Evolutionary conservation across 768 basidiomycete species (phyloP).

Genomic region (Agaricus subrufescens): DNA sequence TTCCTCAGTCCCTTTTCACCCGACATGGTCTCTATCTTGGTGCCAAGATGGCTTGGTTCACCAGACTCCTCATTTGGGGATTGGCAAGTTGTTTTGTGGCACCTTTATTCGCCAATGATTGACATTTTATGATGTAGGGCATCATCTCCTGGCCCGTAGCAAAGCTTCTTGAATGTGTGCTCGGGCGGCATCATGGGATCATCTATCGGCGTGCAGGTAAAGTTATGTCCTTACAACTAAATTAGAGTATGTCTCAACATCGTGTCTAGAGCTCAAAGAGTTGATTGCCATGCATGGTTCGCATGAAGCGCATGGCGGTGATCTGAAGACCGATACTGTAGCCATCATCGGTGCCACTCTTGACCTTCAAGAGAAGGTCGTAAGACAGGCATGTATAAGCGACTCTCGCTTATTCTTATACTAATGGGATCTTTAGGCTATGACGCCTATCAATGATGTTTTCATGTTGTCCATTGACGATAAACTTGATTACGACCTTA

Average conservation of each 20-base stretch:
- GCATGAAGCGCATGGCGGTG: constrained; percentile 71
- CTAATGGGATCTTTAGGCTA: constrained; percentile 42
- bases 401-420: neutral
- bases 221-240: neutral
- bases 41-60: constrained; percentile 77
- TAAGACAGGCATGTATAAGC: constrained; percentile 46
- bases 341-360: constrained; percentile 87
- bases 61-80: constrained; percentile 61
- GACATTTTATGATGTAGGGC: constrained; percentile 36
- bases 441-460: constrained; percentile 75
- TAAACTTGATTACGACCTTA: constrained; percentile 72
- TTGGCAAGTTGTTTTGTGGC: constrained; percentile 41
- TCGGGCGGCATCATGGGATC: constrained; percentile 86
- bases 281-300: constrained; percentile 85
- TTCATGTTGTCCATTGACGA: constrained; percentile 90
- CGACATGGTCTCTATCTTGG: constrained; percentile 87
- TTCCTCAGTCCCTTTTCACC: constrained; percentile 89
- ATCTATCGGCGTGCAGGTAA: constrained; percentile 40
- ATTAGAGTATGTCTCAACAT: neutral
- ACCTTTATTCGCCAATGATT: neutral
- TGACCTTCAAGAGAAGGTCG: constrained; percentile 85
- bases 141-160: constrained; percentile 83
- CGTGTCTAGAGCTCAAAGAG: constrained; percentile 70
- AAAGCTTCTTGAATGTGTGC: constrained; percentile 69
- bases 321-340: constrained; percentile 82